Percentiles rank a stretch among this genome's conserved stretches.
phyloP scores from a whole-genome alignment of 129 eudicot species.

The Flaveria robusta region DNA sequence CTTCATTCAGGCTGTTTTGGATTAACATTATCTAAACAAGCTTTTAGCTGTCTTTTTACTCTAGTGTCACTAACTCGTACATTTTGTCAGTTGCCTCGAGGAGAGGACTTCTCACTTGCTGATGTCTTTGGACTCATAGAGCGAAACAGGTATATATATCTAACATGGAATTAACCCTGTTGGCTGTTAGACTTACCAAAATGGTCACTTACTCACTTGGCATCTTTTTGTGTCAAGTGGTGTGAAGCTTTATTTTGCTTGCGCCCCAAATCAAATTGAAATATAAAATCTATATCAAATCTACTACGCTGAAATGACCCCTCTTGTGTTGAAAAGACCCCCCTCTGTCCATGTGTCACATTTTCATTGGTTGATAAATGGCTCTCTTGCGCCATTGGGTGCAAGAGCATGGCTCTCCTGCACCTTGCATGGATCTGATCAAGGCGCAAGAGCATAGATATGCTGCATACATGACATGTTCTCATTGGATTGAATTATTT shows the following conservation, averaged over 20 bases:
- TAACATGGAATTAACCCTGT: background rate
- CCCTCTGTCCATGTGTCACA: too few relatives aligned
- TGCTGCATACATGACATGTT: background rate
- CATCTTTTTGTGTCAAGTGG: background rate
- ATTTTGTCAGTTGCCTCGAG: conserved; percentile 66
- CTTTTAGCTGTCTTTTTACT: background rate
- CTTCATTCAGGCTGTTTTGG: background rate
- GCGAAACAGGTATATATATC: conserved; percentile 58
- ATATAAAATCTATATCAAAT: too few relatives aligned
- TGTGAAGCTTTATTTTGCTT: background rate
- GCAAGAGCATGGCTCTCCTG: too few relatives aligned
- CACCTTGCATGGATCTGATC: too few relatives aligned
- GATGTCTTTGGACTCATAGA: conserved; percentile 97
- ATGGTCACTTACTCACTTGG: background rate
- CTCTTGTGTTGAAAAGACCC: too few relatives aligned
- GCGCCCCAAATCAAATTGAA: background rate
- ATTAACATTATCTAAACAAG: background rate
- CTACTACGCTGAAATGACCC: too few relatives aligned
- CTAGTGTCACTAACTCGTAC: background rate
- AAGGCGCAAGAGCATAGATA: background rate
- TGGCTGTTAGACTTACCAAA: background rate
- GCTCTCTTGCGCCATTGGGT: background rate
- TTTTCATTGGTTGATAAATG: background rate
- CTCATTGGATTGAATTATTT: background rate
- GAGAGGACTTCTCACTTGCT: conserved; percentile 77